Evolutionary conservation across 768 basidiomycete species (phyloP).

Genomic region (Panaeolus papilionaceus): DNA sequence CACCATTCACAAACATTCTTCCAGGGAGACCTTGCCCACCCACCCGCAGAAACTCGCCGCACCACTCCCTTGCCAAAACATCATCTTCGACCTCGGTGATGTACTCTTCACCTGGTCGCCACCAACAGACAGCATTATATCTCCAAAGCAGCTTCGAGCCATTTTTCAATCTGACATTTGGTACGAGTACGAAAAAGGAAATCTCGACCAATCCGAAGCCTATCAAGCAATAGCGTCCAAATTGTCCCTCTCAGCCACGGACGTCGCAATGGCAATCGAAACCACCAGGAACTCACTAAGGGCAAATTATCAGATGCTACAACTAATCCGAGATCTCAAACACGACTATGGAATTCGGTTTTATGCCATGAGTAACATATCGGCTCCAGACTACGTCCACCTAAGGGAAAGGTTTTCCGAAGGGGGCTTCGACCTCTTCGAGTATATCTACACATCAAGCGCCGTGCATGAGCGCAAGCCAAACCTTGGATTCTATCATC

Average conservation of each 20-base stretch:
- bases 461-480: conserved; percentile 61
- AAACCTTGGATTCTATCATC: conserved; percentile 57
- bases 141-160: conserved; percentile 43
- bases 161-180: conserved; percentile 55
- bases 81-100: conserved; percentile 63
- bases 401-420: conserved; percentile 43
- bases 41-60: neutral
- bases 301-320: conserved; percentile 50
- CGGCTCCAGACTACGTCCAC: conserved; percentile 54
- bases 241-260: conserved; percentile 42
- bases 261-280: conserved; percentile 51
- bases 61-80: neutral
- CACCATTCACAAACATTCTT: neutral
- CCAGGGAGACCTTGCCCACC: neutral
- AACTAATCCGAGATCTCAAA: conserved; percentile 49
- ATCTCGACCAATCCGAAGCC: conserved; percentile 48
- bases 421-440: conserved; percentile 56
- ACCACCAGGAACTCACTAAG: conserved; percentile 54
- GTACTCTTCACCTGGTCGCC: conserved; percentile 63
- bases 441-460: conserved; percentile 58
- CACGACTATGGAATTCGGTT: conserved; percentile 45
- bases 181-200: conserved; percentile 60
- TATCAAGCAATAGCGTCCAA: conserved; percentile 47
- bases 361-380: conserved; percentile 68
- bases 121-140: conserved; percentile 49